Base-by-base conservation (phyloP, 495 filamentous ascomycete species). In the Hamigera avellanea region DNA sequence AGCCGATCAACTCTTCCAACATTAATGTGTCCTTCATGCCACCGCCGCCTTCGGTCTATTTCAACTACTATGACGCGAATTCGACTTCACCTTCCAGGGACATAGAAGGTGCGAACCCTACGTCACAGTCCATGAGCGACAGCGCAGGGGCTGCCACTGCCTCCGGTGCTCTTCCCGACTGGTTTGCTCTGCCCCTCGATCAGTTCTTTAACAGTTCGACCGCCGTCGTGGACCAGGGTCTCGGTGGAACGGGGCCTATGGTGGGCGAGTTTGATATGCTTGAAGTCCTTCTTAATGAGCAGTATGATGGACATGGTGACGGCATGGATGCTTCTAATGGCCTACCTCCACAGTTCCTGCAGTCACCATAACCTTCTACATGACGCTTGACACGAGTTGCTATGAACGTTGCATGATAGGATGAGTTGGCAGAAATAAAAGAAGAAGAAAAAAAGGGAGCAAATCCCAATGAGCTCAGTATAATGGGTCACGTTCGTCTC, bases 171-270 rank as follows among this genome's bases (percentile, higher is more conserved):
- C 48, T 63, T 13, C 53, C 69, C 7, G 65, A 72, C 38, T 61
- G 62, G 60, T 67, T 66, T 35, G 59, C 58, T 0, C 57, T 72
- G 12, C 60, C 65, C 0, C 49, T 69, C 6, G 61, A 73, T 39
- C 64, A 75, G 40, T 67, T 76, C 44, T 63, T 67, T 33, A 72
- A 67, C 19, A 72, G 66, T 34, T 66, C 63, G 0, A 59, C 52
- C 12, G 55, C 54, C 3, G 62, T 59, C 10, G 64, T 70, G 26
- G 67, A 73, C 37, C 65, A 69, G 40, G 63, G 65, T 32, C 51
- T 67, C 0, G 63, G 65, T 16, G 63, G 63, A 2, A 67, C 63
- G 2, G 65, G 65, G 1, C 63, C 63, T 19, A 69, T 66, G 59
- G 47, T 69, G 18, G 63, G 63, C 16, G 63, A 67, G 23, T 62